Conservation (phyloP, 106 monocot genomes). For the Ottelia alismoides region DNA sequence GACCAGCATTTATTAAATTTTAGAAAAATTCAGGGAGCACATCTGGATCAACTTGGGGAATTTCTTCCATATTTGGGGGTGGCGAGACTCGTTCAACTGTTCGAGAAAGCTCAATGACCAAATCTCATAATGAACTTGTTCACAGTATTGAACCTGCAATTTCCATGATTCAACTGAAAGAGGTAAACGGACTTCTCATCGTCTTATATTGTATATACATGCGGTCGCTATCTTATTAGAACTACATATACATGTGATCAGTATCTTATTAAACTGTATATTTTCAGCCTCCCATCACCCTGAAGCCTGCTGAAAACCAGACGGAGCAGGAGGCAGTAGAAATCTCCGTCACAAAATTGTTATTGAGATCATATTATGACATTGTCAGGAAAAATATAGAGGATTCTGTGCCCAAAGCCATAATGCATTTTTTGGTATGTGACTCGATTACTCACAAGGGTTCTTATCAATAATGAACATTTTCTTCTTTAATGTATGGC, state of each 20-base stretch:
- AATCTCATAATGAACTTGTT: slow-evolving; percentile 18
- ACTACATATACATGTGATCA: too few species aligned
- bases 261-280: too few species aligned
- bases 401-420: slow-evolving; percentile 87
- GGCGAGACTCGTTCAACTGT: slow-evolving; percentile 46
- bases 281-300: slow-evolving; percentile 61
- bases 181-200: too few species aligned
- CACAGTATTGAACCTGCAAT: slow-evolving; percentile 38
- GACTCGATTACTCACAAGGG: too few species aligned
- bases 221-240: too few species aligned
- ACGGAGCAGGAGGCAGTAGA: slow-evolving; percentile 71
- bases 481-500: too few species aligned
- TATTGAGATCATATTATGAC: slow-evolving; percentile 91
- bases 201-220: too few species aligned
- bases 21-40: slow-evolving; percentile 30
- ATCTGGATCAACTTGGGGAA: slow-evolving; percentile 67
- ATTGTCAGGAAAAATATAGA: slow-evolving; percentile 94
- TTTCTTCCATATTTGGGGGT: slow-evolving; percentile 77
- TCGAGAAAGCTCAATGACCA: slow-evolving; percentile 37
- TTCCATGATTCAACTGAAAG: slow-evolving; percentile 67
- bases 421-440: slow-evolving; percentile 97
- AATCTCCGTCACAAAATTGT: slow-evolving; percentile 74
- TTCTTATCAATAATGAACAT: too few species aligned
- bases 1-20: slow-evolving; percentile 5
- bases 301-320: slow-evolving; percentile 85